These are phyloP conservation scores for Orychophragmus violaceus DNA, from an alignment of 345 rosid genomes.

Conservation along the genomic window DNA sequence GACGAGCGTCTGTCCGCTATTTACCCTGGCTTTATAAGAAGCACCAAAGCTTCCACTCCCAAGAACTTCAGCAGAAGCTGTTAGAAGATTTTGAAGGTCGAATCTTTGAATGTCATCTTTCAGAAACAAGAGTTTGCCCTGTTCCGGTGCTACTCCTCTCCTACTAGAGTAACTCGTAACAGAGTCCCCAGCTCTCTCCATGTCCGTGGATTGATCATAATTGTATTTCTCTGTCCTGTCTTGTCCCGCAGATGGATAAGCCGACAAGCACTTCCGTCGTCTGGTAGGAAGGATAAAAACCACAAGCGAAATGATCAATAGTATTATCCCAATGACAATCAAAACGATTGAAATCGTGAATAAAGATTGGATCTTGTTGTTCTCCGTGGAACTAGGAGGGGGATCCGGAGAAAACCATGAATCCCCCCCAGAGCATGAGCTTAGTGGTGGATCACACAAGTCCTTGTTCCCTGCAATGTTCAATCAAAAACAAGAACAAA, in stretches of 20 bases:
- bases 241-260: slow-evolving; percentile 13
- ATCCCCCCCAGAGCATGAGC: slow-evolving; percentile 25
- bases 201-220: background rate
- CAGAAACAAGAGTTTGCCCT: slow-evolving; percentile 34
- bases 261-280: background rate
- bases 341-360: slow-evolving; percentile 23
- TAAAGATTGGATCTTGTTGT: background rate
- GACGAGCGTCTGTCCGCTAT: slow-evolving; percentile 35
- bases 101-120: slow-evolving; percentile 50
- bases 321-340: slow-evolving; percentile 18
- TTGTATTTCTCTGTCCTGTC: slow-evolving; percentile 19
- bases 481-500: background rate
- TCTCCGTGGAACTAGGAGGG: background rate
- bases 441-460: slow-evolving; percentile 55
- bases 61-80: slow-evolving; percentile 68
- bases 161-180: slow-evolving; percentile 4
- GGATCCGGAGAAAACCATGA: background rate
- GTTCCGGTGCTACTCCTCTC: slow-evolving; percentile 25
- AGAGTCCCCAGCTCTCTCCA: background rate
- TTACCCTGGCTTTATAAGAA: slow-evolving; percentile 53
- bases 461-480: too few relatives aligned
- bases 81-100: slow-evolving; percentile 61
- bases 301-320: slow-evolving; percentile 16
- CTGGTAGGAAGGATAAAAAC: slow-evolving; percentile 13
- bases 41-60: slow-evolving; percentile 82